A percentile compares a stretch with the other conserved stretches of the same genome.
phyloP scores from a whole-genome alignment of 1,284 basidiomycete genomes.

The Moesziomyces parantarcticus region DNA sequence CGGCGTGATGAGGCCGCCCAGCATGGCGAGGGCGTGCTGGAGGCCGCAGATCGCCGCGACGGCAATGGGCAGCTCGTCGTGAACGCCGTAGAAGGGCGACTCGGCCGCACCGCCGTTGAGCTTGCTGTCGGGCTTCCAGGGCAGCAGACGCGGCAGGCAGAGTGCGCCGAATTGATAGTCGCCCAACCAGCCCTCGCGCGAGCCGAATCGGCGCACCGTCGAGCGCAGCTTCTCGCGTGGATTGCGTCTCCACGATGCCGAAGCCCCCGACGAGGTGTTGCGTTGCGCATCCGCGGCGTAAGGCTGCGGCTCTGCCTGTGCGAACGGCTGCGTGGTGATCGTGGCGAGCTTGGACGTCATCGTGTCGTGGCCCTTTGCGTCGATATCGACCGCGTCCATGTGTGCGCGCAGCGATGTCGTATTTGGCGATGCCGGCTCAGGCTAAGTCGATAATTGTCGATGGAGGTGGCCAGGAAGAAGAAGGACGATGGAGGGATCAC shows the following conservation, averaged over 20 bases:
- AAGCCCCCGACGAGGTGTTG: background rate
- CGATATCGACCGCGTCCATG: conserved; percentile 7
- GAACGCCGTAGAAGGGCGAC: conserved; percentile 58
- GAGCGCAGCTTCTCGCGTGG: conserved; percentile 12
- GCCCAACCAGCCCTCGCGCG: conserved; percentile 54
- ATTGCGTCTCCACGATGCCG: conserved; percentile 10
- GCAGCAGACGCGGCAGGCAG: conserved; percentile 50
- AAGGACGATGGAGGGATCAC: no score
- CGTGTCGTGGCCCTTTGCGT: conserved; percentile 11
- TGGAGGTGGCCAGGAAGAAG: no score
- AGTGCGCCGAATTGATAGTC: conserved; percentile 52
- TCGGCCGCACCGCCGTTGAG: conserved; percentile 22
- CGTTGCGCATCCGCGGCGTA: background rate
- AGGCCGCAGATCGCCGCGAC: conserved; percentile 68
- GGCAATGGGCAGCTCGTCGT: conserved; percentile 54
- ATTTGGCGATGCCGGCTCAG: no score
- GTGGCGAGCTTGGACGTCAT: conserved; percentile 40
- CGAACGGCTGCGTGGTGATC: conserved; percentile 43
- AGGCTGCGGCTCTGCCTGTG: conserved; percentile 14
- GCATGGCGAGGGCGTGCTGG: conserved; percentile 83
- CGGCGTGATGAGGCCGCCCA: conserved; percentile 79
- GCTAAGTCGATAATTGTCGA: no score
- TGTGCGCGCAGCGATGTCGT: background rate
- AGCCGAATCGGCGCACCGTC: conserved; percentile 11
- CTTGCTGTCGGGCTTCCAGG: conserved; percentile 43